These are phyloP conservation scores for Aspergillus affinis DNA, from an alignment of 495 filamentous ascomycete genomes.

Conservation along the genomic window DNA sequence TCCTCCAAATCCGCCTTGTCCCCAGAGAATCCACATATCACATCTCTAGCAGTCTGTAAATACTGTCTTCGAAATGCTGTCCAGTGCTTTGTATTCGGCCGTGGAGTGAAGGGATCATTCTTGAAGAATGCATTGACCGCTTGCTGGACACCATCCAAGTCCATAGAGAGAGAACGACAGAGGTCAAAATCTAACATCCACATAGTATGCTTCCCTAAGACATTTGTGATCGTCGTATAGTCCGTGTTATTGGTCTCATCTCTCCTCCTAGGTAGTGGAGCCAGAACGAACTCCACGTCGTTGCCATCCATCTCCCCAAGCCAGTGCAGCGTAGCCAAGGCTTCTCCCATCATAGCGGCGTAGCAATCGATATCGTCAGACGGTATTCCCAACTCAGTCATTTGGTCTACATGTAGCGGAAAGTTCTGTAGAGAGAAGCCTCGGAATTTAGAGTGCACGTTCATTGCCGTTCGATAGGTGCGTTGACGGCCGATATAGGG, in stretches of 20 bases:
- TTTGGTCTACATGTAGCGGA: conserved; percentile 49
- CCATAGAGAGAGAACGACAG: conserved; percentile 33
- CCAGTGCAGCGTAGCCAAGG: conserved; percentile 50
- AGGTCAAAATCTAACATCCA: conserved; percentile 52
- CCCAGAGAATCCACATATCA: background rate
- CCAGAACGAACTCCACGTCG: conserved; percentile 54
- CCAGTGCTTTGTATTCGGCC: conserved; percentile 35
- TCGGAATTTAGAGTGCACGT: conserved; percentile 5
- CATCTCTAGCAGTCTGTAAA: background rate
- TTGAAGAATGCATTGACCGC: conserved; percentile 33
- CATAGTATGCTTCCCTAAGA: conserved; percentile 22
- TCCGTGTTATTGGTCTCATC: background rate
- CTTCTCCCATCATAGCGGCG: conserved; percentile 41
- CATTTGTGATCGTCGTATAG: conserved; percentile 5
- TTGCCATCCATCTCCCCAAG: conserved; percentile 40
- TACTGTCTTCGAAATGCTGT: conserved; percentile 26
- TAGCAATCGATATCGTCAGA: conserved; percentile 14
- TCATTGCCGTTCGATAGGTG: background rate
- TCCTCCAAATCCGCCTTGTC: background rate
- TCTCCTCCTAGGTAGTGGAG: conserved; percentile 6
- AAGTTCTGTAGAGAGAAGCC: conserved; percentile 46
- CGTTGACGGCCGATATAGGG: conserved; percentile 45
- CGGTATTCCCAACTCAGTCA: conserved; percentile 39
- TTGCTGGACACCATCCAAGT: conserved; percentile 29
- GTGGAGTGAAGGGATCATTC: conserved; percentile 46